Evolutionary conservation across 331 rosid genomes (phyloP).

Genomic region (Malus hybrid): DNA sequence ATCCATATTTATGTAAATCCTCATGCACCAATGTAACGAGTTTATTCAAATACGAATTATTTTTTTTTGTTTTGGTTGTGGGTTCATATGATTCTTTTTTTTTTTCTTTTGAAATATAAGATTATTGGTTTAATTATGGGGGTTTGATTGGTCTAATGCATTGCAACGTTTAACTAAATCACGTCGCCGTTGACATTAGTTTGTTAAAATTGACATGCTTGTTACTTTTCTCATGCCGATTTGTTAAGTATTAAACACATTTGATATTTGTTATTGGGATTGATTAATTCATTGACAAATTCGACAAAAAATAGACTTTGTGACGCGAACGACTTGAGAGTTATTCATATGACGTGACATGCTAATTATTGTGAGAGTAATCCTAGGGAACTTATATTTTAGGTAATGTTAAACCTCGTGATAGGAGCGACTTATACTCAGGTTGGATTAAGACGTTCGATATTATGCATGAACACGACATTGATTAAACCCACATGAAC

Average conservation of each 20-base stretch:
- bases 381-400: too few species aligned
- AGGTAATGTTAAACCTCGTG: too few species aligned
- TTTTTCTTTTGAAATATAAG: neutral
- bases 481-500: too few species aligned
- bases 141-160: neutral
- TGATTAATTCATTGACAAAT: too few species aligned
- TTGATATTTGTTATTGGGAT: too few species aligned
- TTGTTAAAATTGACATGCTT: neutral
- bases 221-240: neutral
- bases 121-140: neutral
- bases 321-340: fast-evolving
- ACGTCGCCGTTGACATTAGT: neutral
- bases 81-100: neutral
- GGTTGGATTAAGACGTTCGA: too few species aligned
- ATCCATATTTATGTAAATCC: too few species aligned
- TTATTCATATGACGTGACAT: too few species aligned
- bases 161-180: neutral
- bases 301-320: too few species aligned
- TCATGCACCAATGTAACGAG: neutral
- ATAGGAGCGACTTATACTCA: fast-evolving
- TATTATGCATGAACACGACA: too few species aligned
- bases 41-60: neutral
- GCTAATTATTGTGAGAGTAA: too few species aligned
- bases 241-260: too few species aligned
- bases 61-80: neutral